Evolutionary conservation across 1,139 yeast species (phyloP).

Genomic region (Debaryomyces coudertii): DNA sequence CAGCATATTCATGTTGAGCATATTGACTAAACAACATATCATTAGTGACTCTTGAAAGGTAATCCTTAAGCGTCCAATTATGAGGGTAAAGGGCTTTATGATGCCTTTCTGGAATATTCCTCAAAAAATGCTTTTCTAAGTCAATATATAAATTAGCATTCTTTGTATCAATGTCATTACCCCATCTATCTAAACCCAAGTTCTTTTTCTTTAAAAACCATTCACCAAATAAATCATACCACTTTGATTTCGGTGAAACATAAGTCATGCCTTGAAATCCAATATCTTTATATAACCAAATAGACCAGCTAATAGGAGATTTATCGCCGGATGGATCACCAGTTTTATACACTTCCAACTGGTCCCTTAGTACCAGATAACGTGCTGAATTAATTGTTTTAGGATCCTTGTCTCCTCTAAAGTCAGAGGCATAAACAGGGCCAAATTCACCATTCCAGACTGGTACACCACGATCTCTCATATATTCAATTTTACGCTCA

Average conservation of each 20-base stretch:
- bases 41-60: conserved; percentile 38
- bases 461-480: conserved; percentile 40
- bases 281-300: conserved; percentile 55
- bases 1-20: conserved; percentile 47
- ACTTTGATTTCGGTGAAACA: conserved; percentile 44
- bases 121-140: conserved; percentile 36
- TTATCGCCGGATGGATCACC: conserved; percentile 52
- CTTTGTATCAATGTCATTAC: conserved; percentile 44
- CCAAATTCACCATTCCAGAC: conserved; percentile 59
- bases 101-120: conserved; percentile 36
- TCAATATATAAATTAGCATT: conserved; percentile 34
- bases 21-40: conserved; percentile 46
- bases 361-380: conserved; percentile 44
- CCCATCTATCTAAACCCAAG: conserved; percentile 52
- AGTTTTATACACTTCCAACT: conserved; percentile 39
- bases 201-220: conserved; percentile 44
- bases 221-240: conserved; percentile 41
- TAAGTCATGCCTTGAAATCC: conserved; percentile 51
- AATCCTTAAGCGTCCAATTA: conserved; percentile 36
- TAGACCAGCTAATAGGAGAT: conserved; percentile 48
- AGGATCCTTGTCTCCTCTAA: conserved; percentile 41
- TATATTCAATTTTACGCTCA: conserved; percentile 44
- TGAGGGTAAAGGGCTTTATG: conserved; percentile 40
- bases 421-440: conserved; percentile 47
- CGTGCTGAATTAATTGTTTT: conserved; percentile 40